Evolutionary conservation across 352 stramenopile species (phyloP).

Genomic region (Globisporangium paroecandrum): DNA sequence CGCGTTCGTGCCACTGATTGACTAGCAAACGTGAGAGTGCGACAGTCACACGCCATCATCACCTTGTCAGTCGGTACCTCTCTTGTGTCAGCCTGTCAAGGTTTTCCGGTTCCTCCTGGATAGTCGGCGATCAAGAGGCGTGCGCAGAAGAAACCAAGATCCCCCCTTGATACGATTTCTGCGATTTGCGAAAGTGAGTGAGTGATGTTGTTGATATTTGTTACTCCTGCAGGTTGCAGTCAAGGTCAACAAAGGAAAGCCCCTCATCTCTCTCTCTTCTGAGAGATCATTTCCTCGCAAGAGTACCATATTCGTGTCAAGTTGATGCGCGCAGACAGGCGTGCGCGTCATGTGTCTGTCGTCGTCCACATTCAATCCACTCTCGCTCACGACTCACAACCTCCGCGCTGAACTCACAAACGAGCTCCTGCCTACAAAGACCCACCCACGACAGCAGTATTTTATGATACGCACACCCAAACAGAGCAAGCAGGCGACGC

Average conservation of each 20-base stretch:
- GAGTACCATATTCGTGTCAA: background rate
- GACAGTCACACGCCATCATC: constrained; percentile 7
- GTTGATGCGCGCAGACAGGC: background rate
- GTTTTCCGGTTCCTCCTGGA: background rate
- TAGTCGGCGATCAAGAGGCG: background rate
- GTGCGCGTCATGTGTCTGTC: background rate
- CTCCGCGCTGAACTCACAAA: background rate
- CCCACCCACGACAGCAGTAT: background rate
- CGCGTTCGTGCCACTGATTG: constrained; percentile 3
- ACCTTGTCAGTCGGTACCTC: background rate
- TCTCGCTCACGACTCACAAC: background rate
- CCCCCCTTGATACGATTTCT: background rate
- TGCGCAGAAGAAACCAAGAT: background rate
- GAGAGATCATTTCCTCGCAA: background rate
- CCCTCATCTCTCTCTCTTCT: background rate
- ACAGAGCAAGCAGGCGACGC: background rate
- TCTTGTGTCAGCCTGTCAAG: background rate
- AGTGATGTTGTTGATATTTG: background rate
- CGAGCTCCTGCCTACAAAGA: background rate
- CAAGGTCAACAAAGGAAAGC: background rate
- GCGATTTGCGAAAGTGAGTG: background rate
- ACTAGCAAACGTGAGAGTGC: background rate
- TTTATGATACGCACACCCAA: background rate
- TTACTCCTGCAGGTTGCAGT: background rate
- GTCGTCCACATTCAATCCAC: background rate